Evolutionary conservation across 2,329 filamentous ascomycete species (phyloP).

Genomic region (Penicillium sclerotigenum): DNA sequence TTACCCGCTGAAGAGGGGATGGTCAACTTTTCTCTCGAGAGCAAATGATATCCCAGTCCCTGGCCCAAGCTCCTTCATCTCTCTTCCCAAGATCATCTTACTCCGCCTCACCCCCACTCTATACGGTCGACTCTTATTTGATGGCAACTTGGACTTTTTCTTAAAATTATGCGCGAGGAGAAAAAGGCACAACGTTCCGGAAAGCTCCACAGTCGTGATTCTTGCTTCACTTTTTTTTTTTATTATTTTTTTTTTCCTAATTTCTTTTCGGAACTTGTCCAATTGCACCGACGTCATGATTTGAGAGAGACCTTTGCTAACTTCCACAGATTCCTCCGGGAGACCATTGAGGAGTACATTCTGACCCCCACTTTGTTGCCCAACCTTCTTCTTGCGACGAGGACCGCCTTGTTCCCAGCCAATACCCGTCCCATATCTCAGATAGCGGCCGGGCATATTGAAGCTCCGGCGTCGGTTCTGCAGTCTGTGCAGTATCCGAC

Average conservation of each 20-base stretch:
- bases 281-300: slow-evolving; percentile 17
- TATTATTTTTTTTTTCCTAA: slow-evolving; percentile 7
- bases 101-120: slow-evolving; percentile 26
- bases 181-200: slow-evolving; percentile 16
- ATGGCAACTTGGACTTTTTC: slow-evolving; percentile 9
- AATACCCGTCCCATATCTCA: slow-evolving; percentile 64
- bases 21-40: neutral
- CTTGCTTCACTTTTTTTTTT: slow-evolving; percentile 13
- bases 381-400: slow-evolving; percentile 58
- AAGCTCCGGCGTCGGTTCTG: slow-evolving; percentile 20
- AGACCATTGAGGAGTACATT: slow-evolving; percentile 56
- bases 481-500: slow-evolving; percentile 26
- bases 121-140: slow-evolving; percentile 11
- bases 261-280: neutral
- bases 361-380: slow-evolving; percentile 65
- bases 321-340: slow-evolving; percentile 43
- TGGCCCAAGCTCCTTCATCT: slow-evolving; percentile 35
- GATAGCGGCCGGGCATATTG: slow-evolving; percentile 35
- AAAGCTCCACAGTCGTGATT: slow-evolving; percentile 24
- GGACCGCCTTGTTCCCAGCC: slow-evolving; percentile 80
- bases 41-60: slow-evolving; percentile 14
- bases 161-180: slow-evolving; percentile 7
- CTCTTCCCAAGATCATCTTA: slow-evolving; percentile 28
- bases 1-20: slow-evolving; percentile 11
- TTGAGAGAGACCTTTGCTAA: slow-evolving; percentile 18